phyloP scores from a whole-genome alignment of 1,284 basidiomycete genomes.

The Heterobasidion occidentale region DNA sequence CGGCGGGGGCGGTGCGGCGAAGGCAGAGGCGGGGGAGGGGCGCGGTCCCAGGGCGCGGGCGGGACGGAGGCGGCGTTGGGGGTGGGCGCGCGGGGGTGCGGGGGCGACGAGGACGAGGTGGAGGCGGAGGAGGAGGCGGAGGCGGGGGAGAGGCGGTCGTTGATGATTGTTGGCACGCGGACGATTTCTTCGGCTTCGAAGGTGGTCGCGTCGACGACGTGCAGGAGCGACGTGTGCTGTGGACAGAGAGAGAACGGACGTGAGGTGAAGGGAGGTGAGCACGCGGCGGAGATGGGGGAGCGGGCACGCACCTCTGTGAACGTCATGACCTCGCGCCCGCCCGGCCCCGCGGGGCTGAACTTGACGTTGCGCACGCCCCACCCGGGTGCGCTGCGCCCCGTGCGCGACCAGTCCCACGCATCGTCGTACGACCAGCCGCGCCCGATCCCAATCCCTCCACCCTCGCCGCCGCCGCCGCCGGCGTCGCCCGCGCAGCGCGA shows the following conservation, averaged over 20 bases:
- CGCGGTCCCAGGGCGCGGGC: conserved; percentile 27
- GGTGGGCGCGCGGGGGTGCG: conserved; percentile 8
- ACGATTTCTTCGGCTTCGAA: conserved; percentile 71
- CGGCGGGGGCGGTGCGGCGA: background rate
- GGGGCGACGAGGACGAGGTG: background rate
- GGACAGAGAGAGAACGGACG: conserved; percentile 5
- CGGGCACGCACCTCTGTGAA: conserved; percentile 68
- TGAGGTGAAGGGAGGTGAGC: too few species aligned
- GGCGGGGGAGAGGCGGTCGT: conserved; percentile 8
- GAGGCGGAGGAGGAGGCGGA: conserved; percentile 10
- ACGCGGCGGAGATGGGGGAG: background rate
- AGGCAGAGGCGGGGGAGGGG: conserved; percentile 5
- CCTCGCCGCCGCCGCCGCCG: conserved; percentile 27
- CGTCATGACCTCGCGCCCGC: conserved; percentile 59
- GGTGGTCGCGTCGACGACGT: conserved; percentile 74
- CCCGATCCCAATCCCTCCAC: conserved; percentile 12
- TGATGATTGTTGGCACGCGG: conserved; percentile 41
- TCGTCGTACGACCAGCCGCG: conserved; percentile 53
- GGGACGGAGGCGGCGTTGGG: conserved; percentile 17
- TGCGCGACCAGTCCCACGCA: conserved; percentile 57
- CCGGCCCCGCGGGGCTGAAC: conserved; percentile 46
- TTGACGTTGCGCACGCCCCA: conserved; percentile 76
- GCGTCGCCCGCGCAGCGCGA: conserved; percentile 24
- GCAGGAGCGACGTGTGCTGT: conserved; percentile 68
- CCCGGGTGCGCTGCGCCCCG: conserved; percentile 47